phyloP scores from a whole-genome alignment of 495 filamentous ascomycete species.

The Penicillium silybi region DNA sequence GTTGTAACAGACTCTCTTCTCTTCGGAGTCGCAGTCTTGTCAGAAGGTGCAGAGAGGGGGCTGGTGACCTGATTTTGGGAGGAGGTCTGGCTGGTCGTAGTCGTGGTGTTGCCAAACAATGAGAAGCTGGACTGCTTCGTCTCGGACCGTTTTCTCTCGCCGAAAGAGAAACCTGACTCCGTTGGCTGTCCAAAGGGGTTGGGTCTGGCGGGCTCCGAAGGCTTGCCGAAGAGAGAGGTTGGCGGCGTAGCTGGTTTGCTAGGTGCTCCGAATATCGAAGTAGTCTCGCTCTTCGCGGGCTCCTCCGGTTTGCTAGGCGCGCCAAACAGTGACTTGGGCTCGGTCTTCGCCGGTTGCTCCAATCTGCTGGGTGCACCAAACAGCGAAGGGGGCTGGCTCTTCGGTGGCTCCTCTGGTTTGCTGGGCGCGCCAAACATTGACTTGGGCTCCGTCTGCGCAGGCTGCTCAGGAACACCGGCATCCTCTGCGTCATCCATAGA shows the following conservation, averaged over 20 bases:
- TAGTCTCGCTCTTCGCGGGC: conserved; percentile 18
- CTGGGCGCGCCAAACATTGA: conserved; percentile 30
- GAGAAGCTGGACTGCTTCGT: conserved; percentile 37
- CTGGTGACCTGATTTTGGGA: conserved; percentile 24
- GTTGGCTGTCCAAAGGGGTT: conserved; percentile 29
- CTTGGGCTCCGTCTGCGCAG: conserved; percentile 15
- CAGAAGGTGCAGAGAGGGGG: conserved; percentile 35
- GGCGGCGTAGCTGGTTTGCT: conserved; percentile 22
- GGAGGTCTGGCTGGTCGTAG: conserved; percentile 1
- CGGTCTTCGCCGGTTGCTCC: background rate
- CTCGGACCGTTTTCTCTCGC: conserved; percentile 30
- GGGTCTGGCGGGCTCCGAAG: conserved; percentile 23
- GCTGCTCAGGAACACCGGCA: conserved; percentile 12
- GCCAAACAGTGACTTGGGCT: conserved; percentile 3
- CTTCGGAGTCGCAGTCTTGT: conserved; percentile 33
- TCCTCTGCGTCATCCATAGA: conserved; percentile 43
- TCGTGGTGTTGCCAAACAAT: conserved; percentile 28
- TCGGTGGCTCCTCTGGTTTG: conserved; percentile 9
- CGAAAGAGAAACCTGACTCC: conserved; percentile 31
- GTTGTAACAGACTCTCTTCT: conserved; percentile 22
- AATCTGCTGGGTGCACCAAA: conserved; percentile 19
- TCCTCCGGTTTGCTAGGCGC: conserved; percentile 4
- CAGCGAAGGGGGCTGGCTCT: conserved; percentile 32
- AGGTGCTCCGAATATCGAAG: conserved; percentile 27
- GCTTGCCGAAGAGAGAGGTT: conserved; percentile 33